Evolutionary conservation across 768 basidiomycete species (phyloP).

Genomic region (Boletus reticuloceps): DNA sequence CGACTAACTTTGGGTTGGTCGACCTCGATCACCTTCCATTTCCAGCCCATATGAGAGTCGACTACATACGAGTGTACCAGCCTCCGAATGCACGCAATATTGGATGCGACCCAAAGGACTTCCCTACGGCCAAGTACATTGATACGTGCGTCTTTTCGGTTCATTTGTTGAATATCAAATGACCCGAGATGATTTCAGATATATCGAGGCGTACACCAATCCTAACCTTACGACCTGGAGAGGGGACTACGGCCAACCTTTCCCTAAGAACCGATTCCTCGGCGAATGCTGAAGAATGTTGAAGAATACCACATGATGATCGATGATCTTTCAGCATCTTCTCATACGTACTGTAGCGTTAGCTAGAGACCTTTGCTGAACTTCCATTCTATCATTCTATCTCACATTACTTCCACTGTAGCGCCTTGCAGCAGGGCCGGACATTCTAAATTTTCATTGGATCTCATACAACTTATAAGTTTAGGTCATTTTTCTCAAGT

Average conservation of each 20-base stretch:
- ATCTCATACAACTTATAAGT: background rate
- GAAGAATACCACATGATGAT: background rate
- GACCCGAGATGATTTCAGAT: constrained; percentile 33
- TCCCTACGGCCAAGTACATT: constrained; percentile 75
- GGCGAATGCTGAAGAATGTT: constrained; percentile 34
- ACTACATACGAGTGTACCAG: constrained; percentile 75
- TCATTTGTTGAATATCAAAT: background rate
- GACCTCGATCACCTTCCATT: constrained; percentile 53
- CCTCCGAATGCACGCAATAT: constrained; percentile 57
- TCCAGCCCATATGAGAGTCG: constrained; percentile 47
- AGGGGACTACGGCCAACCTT: constrained; percentile 42
- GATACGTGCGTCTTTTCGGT: constrained; percentile 40
- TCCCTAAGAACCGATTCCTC: constrained; percentile 52
- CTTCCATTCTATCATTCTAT: background rate
- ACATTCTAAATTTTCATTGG: background rate
- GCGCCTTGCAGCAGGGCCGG: background rate
- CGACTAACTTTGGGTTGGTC: constrained; percentile 55
- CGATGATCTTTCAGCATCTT: background rate
- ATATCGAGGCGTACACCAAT: constrained; percentile 70
- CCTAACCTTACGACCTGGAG: constrained; percentile 44
- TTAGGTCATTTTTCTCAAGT: background rate
- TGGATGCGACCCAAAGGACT: constrained; percentile 66
- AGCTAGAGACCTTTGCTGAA: background rate
- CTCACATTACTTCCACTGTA: background rate
- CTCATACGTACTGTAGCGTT: background rate